Evolutionary conservation across 2,329 filamentous ascomycete species (phyloP).

Genomic region (Aureobasidium lini): DNA sequence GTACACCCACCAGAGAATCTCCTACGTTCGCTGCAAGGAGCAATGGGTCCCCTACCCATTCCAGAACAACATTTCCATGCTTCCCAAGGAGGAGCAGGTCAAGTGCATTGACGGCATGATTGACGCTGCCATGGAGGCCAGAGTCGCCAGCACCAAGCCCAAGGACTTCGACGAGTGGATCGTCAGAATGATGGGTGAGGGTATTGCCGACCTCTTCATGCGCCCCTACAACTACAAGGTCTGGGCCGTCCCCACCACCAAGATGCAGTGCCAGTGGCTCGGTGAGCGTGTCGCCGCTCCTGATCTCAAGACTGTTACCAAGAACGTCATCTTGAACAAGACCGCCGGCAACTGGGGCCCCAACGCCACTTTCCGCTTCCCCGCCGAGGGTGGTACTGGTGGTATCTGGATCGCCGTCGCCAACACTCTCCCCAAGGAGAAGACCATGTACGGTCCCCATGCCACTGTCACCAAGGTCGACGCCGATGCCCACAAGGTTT

Average conservation of each 20-base stretch:
- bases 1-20: conserved; percentile 97
- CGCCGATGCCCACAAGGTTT: conserved; percentile 74
- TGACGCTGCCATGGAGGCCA: conserved; percentile 80
- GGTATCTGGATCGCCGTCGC: conserved; percentile 99
- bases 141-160: conserved; percentile 83
- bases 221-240: conserved; percentile 99
- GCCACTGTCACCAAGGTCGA: conserved; percentile 82
- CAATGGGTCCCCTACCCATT: conserved; percentile 98
- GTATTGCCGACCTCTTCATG: conserved; percentile 95
- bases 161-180: conserved; percentile 99
- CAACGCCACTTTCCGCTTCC: conserved; percentile 97
- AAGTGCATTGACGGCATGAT: conserved; percentile 92
- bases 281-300: conserved; percentile 97
- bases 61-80: conserved; percentile 99
- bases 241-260: conserved; percentile 95
- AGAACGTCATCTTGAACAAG: conserved; percentile 94
- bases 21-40: conserved; percentile 94
- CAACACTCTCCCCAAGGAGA: conserved; percentile 84
- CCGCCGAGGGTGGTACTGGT: conserved; percentile 87
- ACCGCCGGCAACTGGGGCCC: conserved; percentile 96
- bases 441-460: conserved; percentile 80
- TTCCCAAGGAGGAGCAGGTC: conserved; percentile 95
- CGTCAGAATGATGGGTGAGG: conserved; percentile 78
- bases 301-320: conserved; percentile 86
- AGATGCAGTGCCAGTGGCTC: conserved; percentile 99